phyloP scores from a whole-genome alignment of 129 eudicot genomes.

The Calendula officinalis region DNA sequence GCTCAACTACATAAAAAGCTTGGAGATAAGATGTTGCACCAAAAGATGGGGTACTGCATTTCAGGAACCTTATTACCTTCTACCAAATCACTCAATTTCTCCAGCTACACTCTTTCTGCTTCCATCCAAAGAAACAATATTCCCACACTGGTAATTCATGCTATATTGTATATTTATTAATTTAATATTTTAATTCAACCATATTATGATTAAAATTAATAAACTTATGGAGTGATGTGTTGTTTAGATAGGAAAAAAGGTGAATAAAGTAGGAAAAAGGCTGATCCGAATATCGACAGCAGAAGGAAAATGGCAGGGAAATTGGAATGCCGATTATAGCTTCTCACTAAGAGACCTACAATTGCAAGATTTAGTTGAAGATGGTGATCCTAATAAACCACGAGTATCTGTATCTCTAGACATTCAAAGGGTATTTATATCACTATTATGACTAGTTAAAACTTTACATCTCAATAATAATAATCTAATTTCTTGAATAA shows the following conservation, averaged over 20 bases:
- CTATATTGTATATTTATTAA: neutral
- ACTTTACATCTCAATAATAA: neutral
- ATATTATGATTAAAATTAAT: neutral
- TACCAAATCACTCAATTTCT: constrained; percentile 28
- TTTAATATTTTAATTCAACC: neutral
- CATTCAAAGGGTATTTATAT: constrained; percentile 50
- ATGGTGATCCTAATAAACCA: constrained; percentile 38
- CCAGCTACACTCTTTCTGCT: constrained; percentile 26
- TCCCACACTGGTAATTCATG: constrained; percentile 30
- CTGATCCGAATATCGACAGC: constrained; percentile 65
- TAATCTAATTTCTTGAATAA: neutral
- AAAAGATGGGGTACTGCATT: constrained; percentile 40
- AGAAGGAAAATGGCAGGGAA: constrained; percentile 72
- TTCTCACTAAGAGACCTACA: constrained; percentile 63
- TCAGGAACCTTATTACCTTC: constrained; percentile 36
- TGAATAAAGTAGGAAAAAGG: constrained; percentile 30
- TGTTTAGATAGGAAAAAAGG: constrained; percentile 45
- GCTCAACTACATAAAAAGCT: constrained; percentile 22
- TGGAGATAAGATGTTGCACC: constrained; percentile 35
- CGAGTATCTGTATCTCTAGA: constrained; percentile 47
- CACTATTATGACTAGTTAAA: neutral
- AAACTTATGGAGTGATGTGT: neutral
- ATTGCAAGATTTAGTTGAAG: constrained; percentile 62
- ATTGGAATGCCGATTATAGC: constrained; percentile 62
- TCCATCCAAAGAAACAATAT: constrained; percentile 34